phyloP scores from a whole-genome alignment of 148 eudicot genomes.

The Spergularia bocconei region DNA sequence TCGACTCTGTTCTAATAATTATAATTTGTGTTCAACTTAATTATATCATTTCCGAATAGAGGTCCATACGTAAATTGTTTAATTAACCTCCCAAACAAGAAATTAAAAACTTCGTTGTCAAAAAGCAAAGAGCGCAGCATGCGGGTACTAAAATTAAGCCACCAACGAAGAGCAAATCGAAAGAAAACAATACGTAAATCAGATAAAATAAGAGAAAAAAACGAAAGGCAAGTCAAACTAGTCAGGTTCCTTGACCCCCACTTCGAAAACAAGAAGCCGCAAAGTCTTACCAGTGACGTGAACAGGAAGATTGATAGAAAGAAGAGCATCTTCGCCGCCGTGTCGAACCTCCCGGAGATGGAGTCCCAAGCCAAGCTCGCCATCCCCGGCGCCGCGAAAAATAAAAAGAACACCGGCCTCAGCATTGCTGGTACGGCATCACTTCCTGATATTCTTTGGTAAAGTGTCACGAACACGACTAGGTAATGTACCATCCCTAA shows the following conservation, averaged over 20 bases:
- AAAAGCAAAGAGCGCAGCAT: too few relatives aligned
- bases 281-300: conserved; percentile 40
- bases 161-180: neutral
- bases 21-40: too few relatives aligned
- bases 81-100: too few relatives aligned
- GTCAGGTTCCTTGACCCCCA: neutral
- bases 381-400: conserved; percentile 44
- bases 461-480: conserved; percentile 42
- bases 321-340: conserved; percentile 45
- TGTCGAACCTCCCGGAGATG: conserved; percentile 38
- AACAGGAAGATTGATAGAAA: conserved; percentile 47
- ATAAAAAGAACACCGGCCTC: conserved; percentile 44
- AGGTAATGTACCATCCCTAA: conserved; percentile 45
- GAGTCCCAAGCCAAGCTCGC: conserved; percentile 48
- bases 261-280: conserved; percentile 1
- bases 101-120: too few relatives aligned
- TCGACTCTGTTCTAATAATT: too few relatives aligned
- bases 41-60: too few relatives aligned
- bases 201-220: too few relatives aligned
- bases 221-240: neutral
- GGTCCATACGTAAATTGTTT: too few relatives aligned
- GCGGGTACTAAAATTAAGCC: too few relatives aligned
- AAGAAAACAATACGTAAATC: neutral
- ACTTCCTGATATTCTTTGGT: conserved; percentile 36
- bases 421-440: conserved; percentile 28